A percentile compares a stretch with the other conserved stretches of the same genome.
phyloP scores from a whole-genome alignment of 1,139 yeast species.

The Hanseniaspora uvarum region DNA sequence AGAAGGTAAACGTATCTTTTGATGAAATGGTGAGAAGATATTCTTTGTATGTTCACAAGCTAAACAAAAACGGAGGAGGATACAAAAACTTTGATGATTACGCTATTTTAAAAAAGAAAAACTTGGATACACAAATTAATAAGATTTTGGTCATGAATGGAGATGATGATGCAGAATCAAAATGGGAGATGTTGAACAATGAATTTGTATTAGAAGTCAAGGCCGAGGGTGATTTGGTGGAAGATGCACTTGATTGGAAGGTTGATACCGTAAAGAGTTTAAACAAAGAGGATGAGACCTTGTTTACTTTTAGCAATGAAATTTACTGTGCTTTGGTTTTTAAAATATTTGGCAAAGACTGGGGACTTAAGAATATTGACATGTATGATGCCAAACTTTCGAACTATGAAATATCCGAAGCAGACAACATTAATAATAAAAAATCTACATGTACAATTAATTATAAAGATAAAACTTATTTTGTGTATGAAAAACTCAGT shows the following conservation, averaged over 20 bases:
- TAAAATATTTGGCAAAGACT: slow-evolving; percentile 1
- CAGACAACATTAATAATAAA: not conserved
- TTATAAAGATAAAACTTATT: not conserved
- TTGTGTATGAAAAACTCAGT: not conserved
- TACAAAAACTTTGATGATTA: slow-evolving; percentile 2
- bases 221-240: not conserved
- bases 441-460: not conserved
- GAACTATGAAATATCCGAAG: not conserved
- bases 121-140: not conserved
- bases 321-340: not conserved
- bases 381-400: not conserved
- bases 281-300: not conserved
- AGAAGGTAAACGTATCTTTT: not conserved
- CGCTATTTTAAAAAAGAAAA: not conserved
- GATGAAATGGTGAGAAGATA: slow-evolving; percentile 16
- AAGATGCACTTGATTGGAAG: slow-evolving; percentile 14
- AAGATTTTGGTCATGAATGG: slow-evolving; percentile 8
- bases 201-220: slow-evolving; percentile 6
- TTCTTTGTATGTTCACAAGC: slow-evolving; percentile 4
- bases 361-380: not conserved
- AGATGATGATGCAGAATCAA: not conserved
- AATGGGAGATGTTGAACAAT: slow-evolving; percentile 1
- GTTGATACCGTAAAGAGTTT: not conserved
- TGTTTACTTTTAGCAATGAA: slow-evolving; percentile 11
- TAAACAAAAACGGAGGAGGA: slow-evolving; percentile 5